Percentiles rank a stretch among this genome's conserved stretches.
phyloP scores from a whole-genome alignment of 257 asterid species.

The Rauvolfia tetraphylla region DNA sequence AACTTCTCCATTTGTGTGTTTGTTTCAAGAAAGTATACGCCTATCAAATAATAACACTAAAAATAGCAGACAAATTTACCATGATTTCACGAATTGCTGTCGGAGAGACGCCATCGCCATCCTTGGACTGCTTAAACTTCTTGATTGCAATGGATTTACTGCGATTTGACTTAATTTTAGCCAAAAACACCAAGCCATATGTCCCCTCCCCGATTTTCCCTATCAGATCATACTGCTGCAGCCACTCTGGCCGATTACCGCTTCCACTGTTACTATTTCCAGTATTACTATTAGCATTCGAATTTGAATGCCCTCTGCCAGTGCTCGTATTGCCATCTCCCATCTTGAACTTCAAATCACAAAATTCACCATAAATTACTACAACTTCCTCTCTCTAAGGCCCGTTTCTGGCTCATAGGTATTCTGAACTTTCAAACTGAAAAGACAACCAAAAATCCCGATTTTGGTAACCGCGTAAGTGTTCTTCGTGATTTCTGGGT shows the following conservation, averaged over 20 bases:
- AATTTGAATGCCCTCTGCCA: constrained; percentile 14
- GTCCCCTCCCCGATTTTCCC: constrained; percentile 99
- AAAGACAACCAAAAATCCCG: not conserved
- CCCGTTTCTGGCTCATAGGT: not conserved
- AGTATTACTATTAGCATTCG: constrained; percentile 15
- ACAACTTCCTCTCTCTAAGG: not conserved
- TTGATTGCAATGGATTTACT: constrained; percentile 85
- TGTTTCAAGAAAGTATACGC: not conserved
- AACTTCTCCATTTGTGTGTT: not conserved
- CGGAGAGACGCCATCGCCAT: constrained; percentile 97
- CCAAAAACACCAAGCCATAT: constrained; percentile 88
- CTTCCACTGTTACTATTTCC: constrained; percentile 20
- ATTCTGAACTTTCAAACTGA: not conserved
- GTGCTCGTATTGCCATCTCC: constrained; percentile 21
- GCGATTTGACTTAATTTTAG: constrained; percentile 76
- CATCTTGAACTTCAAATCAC: constrained; percentile 3
- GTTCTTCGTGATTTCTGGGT: not conserved
- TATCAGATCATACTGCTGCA: constrained; percentile 85
- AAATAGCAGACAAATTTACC: too few relatives aligned
- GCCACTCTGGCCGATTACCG: constrained; percentile 82
- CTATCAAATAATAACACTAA: not conserved
- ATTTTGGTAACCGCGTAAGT: not conserved
- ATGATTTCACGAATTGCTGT: constrained; percentile 99
- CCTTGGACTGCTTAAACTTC: constrained; percentile 98
- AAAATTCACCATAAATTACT: not conserved